phyloP scores from a whole-genome alignment of 78 protist genomes.

The Dictyostelium firmibasis region DNA sequence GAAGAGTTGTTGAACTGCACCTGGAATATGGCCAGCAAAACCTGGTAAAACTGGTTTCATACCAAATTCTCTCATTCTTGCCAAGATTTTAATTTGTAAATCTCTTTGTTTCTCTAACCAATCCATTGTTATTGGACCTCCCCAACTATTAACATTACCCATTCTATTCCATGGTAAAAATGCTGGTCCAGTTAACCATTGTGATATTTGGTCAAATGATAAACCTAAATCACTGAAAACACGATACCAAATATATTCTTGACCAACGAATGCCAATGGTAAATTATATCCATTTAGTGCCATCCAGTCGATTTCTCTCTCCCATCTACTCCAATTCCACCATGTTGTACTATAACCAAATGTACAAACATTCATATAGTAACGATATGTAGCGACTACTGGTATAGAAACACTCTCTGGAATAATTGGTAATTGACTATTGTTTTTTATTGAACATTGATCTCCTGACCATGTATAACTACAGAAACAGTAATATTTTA shows the following conservation, averaged over 20 bases:
- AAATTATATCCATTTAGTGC: constrained; percentile 91
- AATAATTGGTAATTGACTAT: background rate
- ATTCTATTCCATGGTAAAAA: constrained; percentile 93
- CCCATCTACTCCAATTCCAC: constrained; percentile 90
- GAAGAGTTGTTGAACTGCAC: constrained; percentile 11
- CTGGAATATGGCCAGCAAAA: constrained; percentile 93
- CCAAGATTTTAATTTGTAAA: constrained; percentile 77
- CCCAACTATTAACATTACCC: constrained; percentile 92
- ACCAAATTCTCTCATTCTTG: constrained; percentile 83
- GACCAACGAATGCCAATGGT: constrained; percentile 90
- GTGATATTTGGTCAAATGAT: constrained; percentile 37
- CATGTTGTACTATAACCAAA: constrained; percentile 75
- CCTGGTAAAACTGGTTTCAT: constrained; percentile 89
- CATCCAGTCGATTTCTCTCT: constrained; percentile 92
- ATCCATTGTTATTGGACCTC: constrained; percentile 81
- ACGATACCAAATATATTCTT: constrained; percentile 88
- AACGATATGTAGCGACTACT: constrained; percentile 5
- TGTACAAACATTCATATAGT: constrained; percentile 91
- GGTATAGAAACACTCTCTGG: background rate
- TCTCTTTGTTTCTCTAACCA: constrained; percentile 64
- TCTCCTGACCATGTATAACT: constrained; percentile 58
- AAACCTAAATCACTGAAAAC: constrained; percentile 73
- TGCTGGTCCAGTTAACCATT: constrained; percentile 90
- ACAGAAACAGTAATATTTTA: constrained; percentile 45
- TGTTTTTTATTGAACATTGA: constrained; percentile 2